These are phyloP conservation scores for Ustilago bromivora DNA, from an alignment of 1,284 basidiomycete genomes.

Conservation along the genomic window DNA sequence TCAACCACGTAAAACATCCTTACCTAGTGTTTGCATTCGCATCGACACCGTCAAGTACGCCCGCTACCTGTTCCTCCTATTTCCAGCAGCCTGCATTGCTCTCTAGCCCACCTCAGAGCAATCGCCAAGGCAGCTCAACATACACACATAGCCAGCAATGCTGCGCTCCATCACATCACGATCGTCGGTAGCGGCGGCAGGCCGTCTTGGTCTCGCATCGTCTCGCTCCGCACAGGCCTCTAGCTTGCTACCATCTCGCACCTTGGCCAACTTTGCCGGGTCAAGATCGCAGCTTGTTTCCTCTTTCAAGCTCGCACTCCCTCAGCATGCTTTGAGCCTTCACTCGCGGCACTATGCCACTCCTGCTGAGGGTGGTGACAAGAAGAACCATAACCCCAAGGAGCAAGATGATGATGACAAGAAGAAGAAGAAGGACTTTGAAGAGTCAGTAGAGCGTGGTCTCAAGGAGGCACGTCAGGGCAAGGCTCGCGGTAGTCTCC, in stretches of 20 bases:
- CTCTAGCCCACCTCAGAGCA: neutral
- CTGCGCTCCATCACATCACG: constrained; percentile 48
- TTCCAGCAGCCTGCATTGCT: neutral
- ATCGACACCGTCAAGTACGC: neutral
- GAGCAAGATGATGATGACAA: constrained; percentile 36
- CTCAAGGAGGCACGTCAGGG: constrained; percentile 60
- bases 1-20: neutral
- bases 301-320: constrained; percentile 9
- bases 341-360: constrained; percentile 47
- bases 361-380: constrained; percentile 43
- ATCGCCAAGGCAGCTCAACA: neutral
- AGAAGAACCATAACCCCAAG: constrained; percentile 29
- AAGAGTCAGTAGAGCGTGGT: constrained; percentile 58
- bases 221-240: constrained; percentile 19
- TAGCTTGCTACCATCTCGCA: constrained; percentile 18
- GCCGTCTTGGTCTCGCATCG: constrained; percentile 24
- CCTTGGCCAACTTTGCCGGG: constrained; percentile 31
- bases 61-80: neutral
- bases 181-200: constrained; percentile 18
- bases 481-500: constrained; percentile 46
- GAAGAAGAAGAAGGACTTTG: constrained; percentile 55
- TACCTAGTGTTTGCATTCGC: neutral
- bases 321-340: constrained; percentile 8
- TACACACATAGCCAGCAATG: constrained; percentile 22
- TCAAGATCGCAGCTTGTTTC: constrained; percentile 29